Evolutionary conservation across 495 filamentous ascomycete species (phyloP).

Genomic region (Podospora bellae-mahoneyi): DNA sequence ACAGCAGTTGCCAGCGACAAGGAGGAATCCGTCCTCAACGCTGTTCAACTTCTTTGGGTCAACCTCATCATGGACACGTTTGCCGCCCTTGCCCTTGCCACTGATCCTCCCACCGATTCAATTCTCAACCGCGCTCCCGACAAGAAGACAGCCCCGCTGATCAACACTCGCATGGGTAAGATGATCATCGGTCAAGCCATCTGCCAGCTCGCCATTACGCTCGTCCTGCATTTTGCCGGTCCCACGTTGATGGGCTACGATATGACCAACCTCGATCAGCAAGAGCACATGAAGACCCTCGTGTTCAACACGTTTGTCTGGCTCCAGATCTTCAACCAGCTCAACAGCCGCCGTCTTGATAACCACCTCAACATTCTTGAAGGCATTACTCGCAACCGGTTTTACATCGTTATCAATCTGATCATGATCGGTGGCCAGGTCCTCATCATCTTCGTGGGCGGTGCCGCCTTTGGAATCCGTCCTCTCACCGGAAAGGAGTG

Average conservation of each 20-base stretch:
- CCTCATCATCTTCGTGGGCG: constrained; percentile 75
- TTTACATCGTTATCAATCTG: constrained; percentile 77
- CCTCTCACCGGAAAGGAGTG: constrained; percentile 60
- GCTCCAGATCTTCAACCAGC: constrained; percentile 95
- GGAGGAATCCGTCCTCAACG: constrained; percentile 72
- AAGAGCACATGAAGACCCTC: constrained; percentile 58
- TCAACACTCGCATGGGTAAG: constrained; percentile 86
- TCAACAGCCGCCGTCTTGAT: constrained; percentile 79
- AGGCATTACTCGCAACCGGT: constrained; percentile 70
- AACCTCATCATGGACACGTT: constrained; percentile 95
- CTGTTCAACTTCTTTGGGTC: constrained; percentile 88
- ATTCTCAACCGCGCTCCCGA: constrained; percentile 77
- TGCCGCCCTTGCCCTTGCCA: constrained; percentile 80
- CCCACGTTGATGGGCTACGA: constrained; percentile 53
- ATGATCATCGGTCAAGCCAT: constrained; percentile 88
- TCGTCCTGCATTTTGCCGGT: constrained; percentile 74
- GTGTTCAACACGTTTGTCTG: constrained; percentile 95
- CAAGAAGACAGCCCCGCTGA: constrained; percentile 66
- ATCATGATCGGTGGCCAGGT: constrained; percentile 87
- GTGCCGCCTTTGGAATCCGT: constrained; percentile 66
- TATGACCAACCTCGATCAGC: constrained; percentile 21
- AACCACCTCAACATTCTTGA: constrained; percentile 91
- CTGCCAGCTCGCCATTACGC: constrained; percentile 73
- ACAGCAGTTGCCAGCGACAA: constrained; percentile 67
- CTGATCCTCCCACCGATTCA: constrained; percentile 73